phyloP scores from a whole-genome alignment of 257 asterid species.

The Ocimum tenuiflorum region DNA sequence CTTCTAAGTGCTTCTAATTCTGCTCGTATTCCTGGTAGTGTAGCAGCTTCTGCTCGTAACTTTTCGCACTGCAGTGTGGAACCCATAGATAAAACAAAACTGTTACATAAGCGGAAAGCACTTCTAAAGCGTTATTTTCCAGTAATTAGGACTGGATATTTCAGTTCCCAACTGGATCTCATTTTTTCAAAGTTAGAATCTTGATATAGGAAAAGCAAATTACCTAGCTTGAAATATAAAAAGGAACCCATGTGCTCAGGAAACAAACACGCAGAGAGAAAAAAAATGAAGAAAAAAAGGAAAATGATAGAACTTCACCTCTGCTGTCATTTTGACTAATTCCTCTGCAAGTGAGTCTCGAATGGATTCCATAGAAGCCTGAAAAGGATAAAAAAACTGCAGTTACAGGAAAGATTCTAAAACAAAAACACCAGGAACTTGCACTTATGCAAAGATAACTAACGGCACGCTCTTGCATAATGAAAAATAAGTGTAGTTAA shows the following conservation, averaged over 20 bases:
- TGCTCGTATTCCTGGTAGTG: constrained; percentile 83
- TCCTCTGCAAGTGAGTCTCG: constrained; percentile 99
- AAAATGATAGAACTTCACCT: constrained; percentile 37
- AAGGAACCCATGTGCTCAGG: background rate
- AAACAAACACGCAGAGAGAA: background rate
- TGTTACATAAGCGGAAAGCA: background rate
- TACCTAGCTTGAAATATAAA: background rate
- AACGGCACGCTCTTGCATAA: background rate
- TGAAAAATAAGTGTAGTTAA: background rate
- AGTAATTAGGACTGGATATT: background rate
- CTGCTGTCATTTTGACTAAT: constrained; percentile 89
- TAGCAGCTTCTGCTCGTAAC: constrained; percentile 62
- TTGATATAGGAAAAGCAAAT: background rate
- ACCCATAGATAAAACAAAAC: constrained; percentile 4
- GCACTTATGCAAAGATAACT: background rate
- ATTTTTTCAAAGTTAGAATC: background rate
- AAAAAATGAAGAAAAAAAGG: background rate
- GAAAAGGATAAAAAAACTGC: constrained; percentile 10
- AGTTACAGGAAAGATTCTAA: constrained; percentile 4
- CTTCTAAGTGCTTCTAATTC: constrained; percentile 90
- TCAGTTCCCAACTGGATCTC: background rate
- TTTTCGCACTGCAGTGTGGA: constrained; percentile 65
- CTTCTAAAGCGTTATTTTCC: background rate
- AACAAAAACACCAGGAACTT: background rate
- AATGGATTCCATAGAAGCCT: constrained; percentile 96